Evolutionary conservation across 2,329 filamentous ascomycete species (phyloP).

Genomic region (Xylariaceae sp.): DNA sequence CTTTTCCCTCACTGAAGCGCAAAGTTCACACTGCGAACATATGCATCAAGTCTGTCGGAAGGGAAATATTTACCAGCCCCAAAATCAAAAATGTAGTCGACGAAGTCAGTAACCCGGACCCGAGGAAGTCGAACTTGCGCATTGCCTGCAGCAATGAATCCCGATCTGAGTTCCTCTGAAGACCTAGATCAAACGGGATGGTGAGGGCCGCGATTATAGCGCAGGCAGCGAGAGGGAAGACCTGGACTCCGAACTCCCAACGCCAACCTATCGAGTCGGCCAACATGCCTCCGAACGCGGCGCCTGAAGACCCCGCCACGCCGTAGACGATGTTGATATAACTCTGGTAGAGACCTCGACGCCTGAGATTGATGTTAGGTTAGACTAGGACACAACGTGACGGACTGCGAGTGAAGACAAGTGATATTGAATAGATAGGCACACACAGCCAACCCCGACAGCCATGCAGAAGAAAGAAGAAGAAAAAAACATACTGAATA

Average conservation of each 20-base stretch:
- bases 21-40: slow-evolving; percentile 1
- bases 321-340: slow-evolving; percentile 66
- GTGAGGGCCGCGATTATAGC: slow-evolving; percentile 42
- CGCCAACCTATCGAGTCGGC: slow-evolving; percentile 70
- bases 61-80: slow-evolving; percentile 44
- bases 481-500: slow-evolving; percentile 52
- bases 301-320: slow-evolving; percentile 55
- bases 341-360: slow-evolving; percentile 67
- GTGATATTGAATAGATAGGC: background rate
- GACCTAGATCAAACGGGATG: slow-evolving; percentile 51
- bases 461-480: slow-evolving; percentile 14
- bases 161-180: slow-evolving; percentile 38
- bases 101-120: slow-evolving; percentile 50
- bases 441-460: no score
- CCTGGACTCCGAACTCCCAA: slow-evolving; percentile 65
- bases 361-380: slow-evolving; percentile 23
- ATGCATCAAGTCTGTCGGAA: background rate
- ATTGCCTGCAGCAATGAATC: slow-evolving; percentile 46
- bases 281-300: slow-evolving; percentile 65
- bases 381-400: no score
- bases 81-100: slow-evolving; percentile 56
- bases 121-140: slow-evolving; percentile 53
- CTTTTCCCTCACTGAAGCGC: background rate
- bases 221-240: slow-evolving; percentile 47
- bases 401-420: background rate